Evolutionary conservation across 202 grass and related monocot species (phyloP).

Genomic region (Brachypodium distachyon): DNA sequence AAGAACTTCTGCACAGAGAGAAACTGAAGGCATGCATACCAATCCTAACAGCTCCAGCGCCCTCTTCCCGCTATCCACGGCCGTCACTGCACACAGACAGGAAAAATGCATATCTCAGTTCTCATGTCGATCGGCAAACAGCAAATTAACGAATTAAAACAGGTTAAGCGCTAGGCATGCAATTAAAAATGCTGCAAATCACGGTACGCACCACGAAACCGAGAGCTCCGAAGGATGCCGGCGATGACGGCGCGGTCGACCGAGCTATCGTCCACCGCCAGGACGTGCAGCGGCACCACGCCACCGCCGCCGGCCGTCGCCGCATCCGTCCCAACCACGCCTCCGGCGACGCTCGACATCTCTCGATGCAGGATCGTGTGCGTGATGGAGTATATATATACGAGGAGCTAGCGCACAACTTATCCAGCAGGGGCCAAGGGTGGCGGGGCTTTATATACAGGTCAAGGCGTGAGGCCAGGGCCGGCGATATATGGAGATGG

Average conservation of each 20-base stretch:
- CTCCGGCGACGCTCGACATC: slow-evolving; percentile 27
- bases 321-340: not conserved
- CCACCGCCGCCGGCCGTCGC: not conserved
- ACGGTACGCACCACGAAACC: slow-evolving; percentile 47
- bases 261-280: slow-evolving; percentile 72
- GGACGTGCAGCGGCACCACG: slow-evolving; percentile 26
- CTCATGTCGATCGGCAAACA: not conserved
- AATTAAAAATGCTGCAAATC: too few species aligned
- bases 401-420: too few species aligned
- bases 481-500: not conserved
- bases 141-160: not conserved
- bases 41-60: slow-evolving; percentile 55
- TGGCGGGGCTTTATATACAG: slow-evolving; percentile 21
- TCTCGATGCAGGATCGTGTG: too few species aligned
- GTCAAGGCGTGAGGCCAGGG: not conserved
- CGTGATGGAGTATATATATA: too few species aligned
- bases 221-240: slow-evolving; percentile 52
- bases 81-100: slow-evolving; percentile 44
- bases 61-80: slow-evolving; percentile 76
- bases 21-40: not conserved
- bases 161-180: not conserved
- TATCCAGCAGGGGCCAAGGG: not conserved
- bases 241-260: slow-evolving; percentile 71
- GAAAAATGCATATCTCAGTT: not conserved
- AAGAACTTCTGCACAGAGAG: not conserved